These are phyloP conservation scores for Aureobasidium vineae DNA, from an alignment of 2,329 filamentous ascomycete genomes.

Conservation along the genomic window DNA sequence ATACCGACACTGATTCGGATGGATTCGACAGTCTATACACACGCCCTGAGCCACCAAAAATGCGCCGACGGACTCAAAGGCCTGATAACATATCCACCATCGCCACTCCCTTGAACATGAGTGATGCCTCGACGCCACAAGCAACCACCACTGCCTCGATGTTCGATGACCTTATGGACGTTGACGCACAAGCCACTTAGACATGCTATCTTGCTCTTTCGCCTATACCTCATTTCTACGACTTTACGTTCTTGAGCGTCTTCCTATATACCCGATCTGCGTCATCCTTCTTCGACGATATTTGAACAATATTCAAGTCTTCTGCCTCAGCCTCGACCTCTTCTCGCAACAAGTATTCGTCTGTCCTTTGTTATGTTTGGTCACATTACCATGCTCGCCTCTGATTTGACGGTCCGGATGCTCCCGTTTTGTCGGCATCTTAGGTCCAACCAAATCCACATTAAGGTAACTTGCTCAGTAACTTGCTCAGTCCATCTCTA, in stretches of 20 bases:
- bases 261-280: slow-evolving; percentile 7
- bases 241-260: not conserved
- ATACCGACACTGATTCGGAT: slow-evolving; percentile 14
- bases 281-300: not conserved
- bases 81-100: not conserved
- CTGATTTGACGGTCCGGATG: not conserved
- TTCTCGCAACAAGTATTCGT: not conserved
- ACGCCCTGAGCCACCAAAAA: slow-evolving; percentile 8
- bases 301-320: not conserved
- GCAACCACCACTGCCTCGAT: not conserved
- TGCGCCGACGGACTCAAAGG: not conserved
- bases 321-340: not conserved
- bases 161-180: slow-evolving; percentile 2
- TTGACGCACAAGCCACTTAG: slow-evolving; percentile 2
- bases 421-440: not conserved
- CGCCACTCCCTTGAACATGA: not conserved
- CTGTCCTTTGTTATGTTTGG: not conserved
- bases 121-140: not conserved
- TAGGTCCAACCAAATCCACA: not conserved
- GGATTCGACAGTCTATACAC: not conserved
- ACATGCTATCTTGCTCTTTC: not conserved
- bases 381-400: not conserved
- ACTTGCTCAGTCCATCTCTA: not conserved
- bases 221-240: not conserved
- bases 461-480: not conserved